Evolutionary conservation across 345 rosid species (phyloP).

Genomic region (Salix dunnii): DNA sequence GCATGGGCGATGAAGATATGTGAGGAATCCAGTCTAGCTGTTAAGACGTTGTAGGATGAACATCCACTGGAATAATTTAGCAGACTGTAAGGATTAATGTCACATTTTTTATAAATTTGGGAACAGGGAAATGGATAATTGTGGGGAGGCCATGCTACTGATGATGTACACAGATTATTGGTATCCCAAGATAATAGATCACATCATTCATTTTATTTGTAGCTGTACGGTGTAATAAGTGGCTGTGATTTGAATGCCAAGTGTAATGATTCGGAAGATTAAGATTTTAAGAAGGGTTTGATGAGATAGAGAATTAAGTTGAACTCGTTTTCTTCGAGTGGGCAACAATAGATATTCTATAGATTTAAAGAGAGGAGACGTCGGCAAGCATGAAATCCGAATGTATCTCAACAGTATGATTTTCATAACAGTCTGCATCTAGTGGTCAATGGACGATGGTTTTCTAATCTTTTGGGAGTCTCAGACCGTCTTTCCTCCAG

Average conservation of each 20-base stretch:
- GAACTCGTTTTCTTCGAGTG: not conserved
- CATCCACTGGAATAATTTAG: constrained; percentile 3
- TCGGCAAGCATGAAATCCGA: not conserved
- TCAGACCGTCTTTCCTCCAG: no score
- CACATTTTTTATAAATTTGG: not conserved
- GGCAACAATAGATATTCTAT: not conserved
- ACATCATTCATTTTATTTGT: not conserved
- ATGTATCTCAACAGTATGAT: no score
- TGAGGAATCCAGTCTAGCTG: constrained; percentile 1
- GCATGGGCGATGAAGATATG: constrained; percentile 28
- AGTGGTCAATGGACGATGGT: not conserved
- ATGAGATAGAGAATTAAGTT: not conserved
- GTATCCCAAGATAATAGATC: not conserved
- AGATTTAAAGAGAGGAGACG: not conserved
- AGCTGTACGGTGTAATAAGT: not conserved
- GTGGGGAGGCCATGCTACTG: no score
- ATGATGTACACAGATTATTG: not conserved
- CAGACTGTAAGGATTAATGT: not conserved
- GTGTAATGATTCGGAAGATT: not conserved
- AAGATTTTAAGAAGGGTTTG: no score
- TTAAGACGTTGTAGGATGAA: not conserved
- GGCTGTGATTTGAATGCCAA: not conserved
- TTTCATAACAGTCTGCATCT: not conserved
- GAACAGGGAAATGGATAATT: not conserved
- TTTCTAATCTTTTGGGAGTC: no score